Conservation (phyloP, 2,329 filamentous ascomycete genomes). For the Amylocarpus encephaloides region DNA sequence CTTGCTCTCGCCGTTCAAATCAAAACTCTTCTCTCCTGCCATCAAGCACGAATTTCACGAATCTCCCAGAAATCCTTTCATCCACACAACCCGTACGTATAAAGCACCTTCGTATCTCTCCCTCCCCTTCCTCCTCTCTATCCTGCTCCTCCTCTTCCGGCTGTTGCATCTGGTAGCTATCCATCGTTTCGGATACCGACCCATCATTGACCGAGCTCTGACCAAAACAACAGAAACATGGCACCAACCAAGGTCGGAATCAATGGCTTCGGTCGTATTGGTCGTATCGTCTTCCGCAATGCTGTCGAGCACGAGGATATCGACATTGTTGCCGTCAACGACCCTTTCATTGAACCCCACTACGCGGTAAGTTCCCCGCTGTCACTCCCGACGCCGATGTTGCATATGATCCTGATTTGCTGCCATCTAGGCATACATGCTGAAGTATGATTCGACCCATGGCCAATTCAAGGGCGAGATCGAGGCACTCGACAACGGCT, state of each 20-base stretch:
- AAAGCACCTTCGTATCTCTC: slow-evolving; percentile 1
- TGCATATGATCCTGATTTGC: neutral
- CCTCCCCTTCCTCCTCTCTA: neutral
- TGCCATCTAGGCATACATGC: slow-evolving; percentile 79
- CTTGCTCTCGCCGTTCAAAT: slow-evolving; percentile 2
- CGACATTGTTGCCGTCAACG: slow-evolving; percentile 94
- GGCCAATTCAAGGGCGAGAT: slow-evolving; percentile 93
- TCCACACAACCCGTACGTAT: slow-evolving; percentile 17
- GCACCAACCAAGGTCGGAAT: slow-evolving; percentile 74
- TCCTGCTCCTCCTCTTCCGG: neutral
- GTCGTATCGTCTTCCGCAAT: slow-evolving; percentile 98
- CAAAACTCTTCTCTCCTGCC: too few relatives aligned
- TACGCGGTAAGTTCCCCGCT: slow-evolving; percentile 76
- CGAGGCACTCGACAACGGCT: slow-evolving; percentile 58
- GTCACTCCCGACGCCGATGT: neutral
- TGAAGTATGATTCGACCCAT: slow-evolving; percentile 98
- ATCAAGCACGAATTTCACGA: too few relatives aligned
- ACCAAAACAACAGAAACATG: slow-evolving; percentile 37
- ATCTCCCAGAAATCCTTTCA: slow-evolving; percentile 12
- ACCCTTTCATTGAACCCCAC: slow-evolving; percentile 96
- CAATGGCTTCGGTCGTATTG: slow-evolving; percentile 99
- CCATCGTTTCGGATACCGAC: neutral
- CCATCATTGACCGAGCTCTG: slow-evolving; percentile 3
- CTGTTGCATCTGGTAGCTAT: neutral
- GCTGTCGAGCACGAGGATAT: slow-evolving; percentile 84